Evolutionary conservation across 1,284 basidiomycete species (phyloP).

Genomic region (Tilletiopsis washingtonensis): DNA sequence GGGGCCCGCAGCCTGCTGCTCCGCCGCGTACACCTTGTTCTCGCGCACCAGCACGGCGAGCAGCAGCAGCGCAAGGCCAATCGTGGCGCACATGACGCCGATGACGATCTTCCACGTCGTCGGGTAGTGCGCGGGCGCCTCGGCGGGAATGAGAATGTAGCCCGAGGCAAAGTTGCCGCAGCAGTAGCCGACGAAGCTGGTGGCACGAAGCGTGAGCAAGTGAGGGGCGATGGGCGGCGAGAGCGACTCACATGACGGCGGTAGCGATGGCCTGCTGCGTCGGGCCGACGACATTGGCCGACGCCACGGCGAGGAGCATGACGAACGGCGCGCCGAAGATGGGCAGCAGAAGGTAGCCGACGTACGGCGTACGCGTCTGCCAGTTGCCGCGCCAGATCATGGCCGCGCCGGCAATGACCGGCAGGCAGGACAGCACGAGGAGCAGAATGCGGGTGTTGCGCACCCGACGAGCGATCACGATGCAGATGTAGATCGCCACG

Average conservation of each 20-base stretch:
- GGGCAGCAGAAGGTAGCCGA: slow-evolving; percentile 51
- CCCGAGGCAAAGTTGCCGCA: slow-evolving; percentile 20
- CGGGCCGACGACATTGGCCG: slow-evolving; percentile 51
- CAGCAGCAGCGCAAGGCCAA: slow-evolving; percentile 4
- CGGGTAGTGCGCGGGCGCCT: slow-evolving; percentile 47
- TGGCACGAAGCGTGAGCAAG: no score
- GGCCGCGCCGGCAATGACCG: slow-evolving; percentile 52
- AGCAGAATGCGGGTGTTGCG: slow-evolving; percentile 49
- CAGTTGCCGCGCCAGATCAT: slow-evolving; percentile 52
- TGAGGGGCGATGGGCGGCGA: no score
- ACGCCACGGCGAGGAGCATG: slow-evolving; percentile 49
- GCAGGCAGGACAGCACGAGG: slow-evolving; percentile 51
- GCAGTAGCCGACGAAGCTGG: slow-evolving; percentile 49
- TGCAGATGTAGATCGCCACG: slow-evolving; percentile 50
- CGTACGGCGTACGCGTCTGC: slow-evolving; percentile 49
- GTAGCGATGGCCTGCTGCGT: slow-evolving; percentile 51
- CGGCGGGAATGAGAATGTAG: slow-evolving; percentile 38
- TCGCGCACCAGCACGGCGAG: background rate
- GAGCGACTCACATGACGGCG: no score
- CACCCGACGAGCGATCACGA: slow-evolving; percentile 7
- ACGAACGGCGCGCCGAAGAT: slow-evolving; percentile 53
- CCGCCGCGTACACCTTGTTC: no score
- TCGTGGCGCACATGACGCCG: slow-evolving; percentile 23
- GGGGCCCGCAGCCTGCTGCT: no score
- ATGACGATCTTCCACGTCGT: slow-evolving; percentile 51